Evolutionary conservation across 441 rosid species (phyloP).

Genomic region (Erodium moschatum): DNA sequence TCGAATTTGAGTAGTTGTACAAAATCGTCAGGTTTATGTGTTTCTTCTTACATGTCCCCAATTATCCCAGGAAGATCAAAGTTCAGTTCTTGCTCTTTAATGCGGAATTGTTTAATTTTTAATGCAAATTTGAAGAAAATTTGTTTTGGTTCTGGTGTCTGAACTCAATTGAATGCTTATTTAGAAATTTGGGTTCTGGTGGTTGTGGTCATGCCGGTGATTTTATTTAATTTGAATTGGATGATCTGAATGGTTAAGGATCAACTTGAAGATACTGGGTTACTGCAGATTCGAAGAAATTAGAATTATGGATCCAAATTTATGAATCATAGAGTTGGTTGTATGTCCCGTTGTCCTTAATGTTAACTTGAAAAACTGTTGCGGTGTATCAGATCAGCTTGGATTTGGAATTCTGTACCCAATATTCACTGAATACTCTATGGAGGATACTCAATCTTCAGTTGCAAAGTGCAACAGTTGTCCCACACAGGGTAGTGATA

Average conservation of each 20-base stretch:
- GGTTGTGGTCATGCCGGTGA: neutral
- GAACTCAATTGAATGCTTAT: neutral
- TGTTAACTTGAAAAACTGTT: neutral
- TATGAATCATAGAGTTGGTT: neutral
- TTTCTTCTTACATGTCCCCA: neutral
- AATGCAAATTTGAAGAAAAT: neutral
- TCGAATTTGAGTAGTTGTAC: neutral
- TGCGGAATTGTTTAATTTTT: neutral
- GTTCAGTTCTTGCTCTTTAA: neutral
- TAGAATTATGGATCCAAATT: neutral
- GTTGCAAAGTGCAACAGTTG: slow-evolving; percentile 32
- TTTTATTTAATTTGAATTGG: neutral
- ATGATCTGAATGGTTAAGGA: neutral
- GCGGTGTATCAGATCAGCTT: slow-evolving; percentile 12
- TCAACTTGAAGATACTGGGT: neutral
- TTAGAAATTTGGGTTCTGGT: slow-evolving; percentile 7
- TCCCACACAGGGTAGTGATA: slow-evolving; percentile 24
- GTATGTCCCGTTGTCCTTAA: neutral
- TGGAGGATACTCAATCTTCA: slow-evolving; percentile 48
- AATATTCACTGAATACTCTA: slow-evolving; percentile 23
- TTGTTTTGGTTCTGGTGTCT: neutral
- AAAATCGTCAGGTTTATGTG: neutral
- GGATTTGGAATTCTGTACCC: slow-evolving; percentile 20
- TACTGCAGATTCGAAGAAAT: neutral
- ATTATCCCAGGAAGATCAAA: neutral